These are phyloP conservation scores for Solioccasus polychromus DNA, from an alignment of 768 basidiomycete species.

Conservation along the genomic window DNA sequence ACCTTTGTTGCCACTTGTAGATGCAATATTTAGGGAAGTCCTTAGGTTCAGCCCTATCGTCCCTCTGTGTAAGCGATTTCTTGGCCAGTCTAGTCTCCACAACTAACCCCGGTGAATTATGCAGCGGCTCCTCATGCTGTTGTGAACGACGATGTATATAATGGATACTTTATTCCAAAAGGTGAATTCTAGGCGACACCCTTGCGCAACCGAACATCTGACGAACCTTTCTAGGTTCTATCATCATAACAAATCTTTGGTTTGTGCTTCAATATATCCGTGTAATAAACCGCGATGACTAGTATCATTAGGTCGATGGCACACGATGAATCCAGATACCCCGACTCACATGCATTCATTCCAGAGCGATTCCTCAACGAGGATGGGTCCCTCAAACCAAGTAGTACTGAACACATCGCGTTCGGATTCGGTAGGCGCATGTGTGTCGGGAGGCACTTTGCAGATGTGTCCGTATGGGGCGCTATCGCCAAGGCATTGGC, in stretches of 20 bases:
- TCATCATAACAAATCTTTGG: not conserved
- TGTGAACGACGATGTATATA: not conserved
- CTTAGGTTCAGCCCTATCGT: not conserved
- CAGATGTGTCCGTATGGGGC: not conserved
- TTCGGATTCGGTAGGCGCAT: not conserved
- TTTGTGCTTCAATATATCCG: not conserved
- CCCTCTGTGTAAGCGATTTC: not conserved
- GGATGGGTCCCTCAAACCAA: not conserved
- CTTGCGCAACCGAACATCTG: not conserved
- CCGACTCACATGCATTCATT: not conserved
- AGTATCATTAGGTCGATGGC: not conserved
- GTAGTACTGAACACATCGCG: not conserved
- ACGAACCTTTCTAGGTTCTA: not conserved
- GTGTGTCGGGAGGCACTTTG: not conserved
- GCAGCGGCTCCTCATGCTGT: not conserved
- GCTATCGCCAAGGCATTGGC: not conserved
- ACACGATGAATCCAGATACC: not conserved
- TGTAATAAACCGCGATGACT: not conserved
- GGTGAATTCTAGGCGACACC: not conserved
- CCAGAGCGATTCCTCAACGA: not conserved
- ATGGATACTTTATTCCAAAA: not conserved
- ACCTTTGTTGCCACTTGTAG: slow-evolving; percentile 31
- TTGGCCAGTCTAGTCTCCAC: not conserved
- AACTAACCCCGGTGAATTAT: no score
- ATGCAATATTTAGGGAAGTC: slow-evolving; percentile 33